phyloP scores from a whole-genome alignment of 2,329 filamentous ascomycete genomes.

The Purpureocillium lavendulum region DNA sequence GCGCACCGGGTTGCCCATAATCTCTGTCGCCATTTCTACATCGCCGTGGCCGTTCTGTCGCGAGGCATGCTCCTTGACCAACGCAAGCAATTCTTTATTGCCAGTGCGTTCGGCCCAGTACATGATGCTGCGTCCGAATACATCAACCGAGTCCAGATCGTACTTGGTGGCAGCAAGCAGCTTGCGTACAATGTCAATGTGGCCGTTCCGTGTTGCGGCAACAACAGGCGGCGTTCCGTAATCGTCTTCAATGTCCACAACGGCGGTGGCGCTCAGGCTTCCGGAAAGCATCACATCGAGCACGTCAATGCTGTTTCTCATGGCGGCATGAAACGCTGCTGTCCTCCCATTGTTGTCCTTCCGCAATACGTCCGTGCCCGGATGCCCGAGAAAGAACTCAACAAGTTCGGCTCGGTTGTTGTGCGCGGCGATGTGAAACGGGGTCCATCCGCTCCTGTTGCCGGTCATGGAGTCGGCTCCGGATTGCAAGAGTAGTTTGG shows the following conservation, averaged over 20 bases:
- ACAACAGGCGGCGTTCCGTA: constrained; percentile 2
- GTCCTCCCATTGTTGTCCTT: constrained; percentile 4
- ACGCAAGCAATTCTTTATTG: neutral
- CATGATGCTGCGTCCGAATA: constrained; percentile 3
- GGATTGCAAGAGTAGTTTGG: neutral
- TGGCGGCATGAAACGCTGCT: constrained; percentile 1
- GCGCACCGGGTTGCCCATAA: neutral
- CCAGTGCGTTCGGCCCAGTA: constrained; percentile 5
- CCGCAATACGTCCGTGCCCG: neutral
- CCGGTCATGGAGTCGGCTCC: neutral
- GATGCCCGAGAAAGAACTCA: constrained; percentile 1
- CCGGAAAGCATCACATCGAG: neutral
- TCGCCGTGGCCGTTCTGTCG: neutral
- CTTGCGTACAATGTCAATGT: neutral
- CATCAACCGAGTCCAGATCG: neutral
- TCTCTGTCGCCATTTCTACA: neutral
- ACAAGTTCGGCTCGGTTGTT: constrained; percentile 1
- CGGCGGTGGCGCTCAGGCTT: too few relatives aligned
- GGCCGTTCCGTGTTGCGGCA: constrained; percentile 2
- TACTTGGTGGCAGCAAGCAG: neutral
- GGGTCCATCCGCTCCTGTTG: constrained; percentile 3
- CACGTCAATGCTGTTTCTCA: neutral
- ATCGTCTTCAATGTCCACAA: neutral
- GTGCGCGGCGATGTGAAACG: constrained; percentile 4
- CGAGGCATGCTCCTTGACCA: neutral